A percentile compares a stretch with the other conserved stretches of the same genome.
Evolutionary conservation across 2,329 filamentous ascomycete genomes (phyloP).

Genomic region (Venturia nashicola): DNA sequence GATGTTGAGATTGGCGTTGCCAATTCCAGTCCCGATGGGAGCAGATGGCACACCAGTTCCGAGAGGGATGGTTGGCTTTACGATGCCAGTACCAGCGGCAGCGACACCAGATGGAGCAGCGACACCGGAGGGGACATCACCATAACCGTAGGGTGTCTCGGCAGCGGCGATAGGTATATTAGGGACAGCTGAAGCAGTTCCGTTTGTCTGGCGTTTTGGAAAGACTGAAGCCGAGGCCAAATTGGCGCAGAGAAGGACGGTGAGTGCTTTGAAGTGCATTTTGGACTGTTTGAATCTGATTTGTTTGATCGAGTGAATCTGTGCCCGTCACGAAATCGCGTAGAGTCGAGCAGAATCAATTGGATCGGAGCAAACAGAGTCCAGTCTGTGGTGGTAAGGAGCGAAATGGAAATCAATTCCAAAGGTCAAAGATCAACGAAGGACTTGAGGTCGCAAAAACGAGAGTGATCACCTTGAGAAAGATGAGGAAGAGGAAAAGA

Average conservation of each 20-base stretch:
- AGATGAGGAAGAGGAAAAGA: neutral
- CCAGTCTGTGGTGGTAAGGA: conserved; percentile 2
- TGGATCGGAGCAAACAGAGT: neutral
- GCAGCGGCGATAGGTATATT: neutral
- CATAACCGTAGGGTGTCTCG: neutral
- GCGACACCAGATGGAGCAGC: neutral
- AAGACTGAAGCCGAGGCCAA: neutral
- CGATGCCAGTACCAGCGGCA: neutral
- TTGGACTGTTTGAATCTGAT: neutral
- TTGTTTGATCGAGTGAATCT: neutral
- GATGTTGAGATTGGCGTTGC: neutral
- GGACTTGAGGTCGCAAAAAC: neutral
- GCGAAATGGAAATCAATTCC: neutral
- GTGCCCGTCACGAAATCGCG: neutral
- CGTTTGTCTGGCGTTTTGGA: neutral
- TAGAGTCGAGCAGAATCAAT: neutral
- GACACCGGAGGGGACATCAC: neutral
- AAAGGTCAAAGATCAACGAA: neutral
- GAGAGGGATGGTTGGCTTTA: neutral
- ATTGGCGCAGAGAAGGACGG: neutral
- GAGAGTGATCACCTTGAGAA: neutral
- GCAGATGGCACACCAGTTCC: neutral
- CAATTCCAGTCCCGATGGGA: neutral
- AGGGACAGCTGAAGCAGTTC: neutral
- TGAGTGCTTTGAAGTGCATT: neutral